Evolutionary conservation across 2,329 filamentous ascomycete genomes (phyloP), one percentile per base, ranked within the genome.

Genomic region (Fonsecaea pugnacius): DNA sequence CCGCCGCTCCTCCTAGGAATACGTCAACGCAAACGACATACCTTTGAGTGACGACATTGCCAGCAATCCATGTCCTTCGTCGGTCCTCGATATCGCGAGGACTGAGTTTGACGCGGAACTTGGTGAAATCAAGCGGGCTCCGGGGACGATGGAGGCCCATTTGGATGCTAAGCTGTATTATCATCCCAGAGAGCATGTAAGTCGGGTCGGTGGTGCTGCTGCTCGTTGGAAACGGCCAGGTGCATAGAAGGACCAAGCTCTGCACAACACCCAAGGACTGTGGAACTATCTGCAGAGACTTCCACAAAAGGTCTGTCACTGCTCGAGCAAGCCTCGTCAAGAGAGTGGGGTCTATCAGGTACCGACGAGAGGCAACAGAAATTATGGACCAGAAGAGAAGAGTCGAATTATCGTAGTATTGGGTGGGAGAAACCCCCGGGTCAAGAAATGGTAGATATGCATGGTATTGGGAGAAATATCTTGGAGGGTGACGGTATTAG

Each of bases 381-480:
- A 89, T 79, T 55, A 89, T 85, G 33, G 85, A 85, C 87, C 87
- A 89, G 74, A 88, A 88, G 8, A 89, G 79, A 3, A 89, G 76
- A 18, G 83, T 84, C 52, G 84, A 86, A 30, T 82, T 76, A 18
- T 79, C 79, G 67, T 84, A 84, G 72, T 85, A 87, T 52, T 84
- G 80, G 32, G 87, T 82, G 2, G 85, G 82, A 10, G 78, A 74
- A 63, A 80, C 78, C 9, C 79, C 73, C 46, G 78, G 78, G 65
- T 87, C 85, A 35, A 89, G 79, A 67, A 89, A 83, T 1, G 86
- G 86, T 33, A 89, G 77, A 68, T 87, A 89, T 0, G 83, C 83
- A 71, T 89, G 86, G 73, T 88, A 89, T 58, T 80, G 80, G 7
- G 80, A 80, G 75, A 88, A 89, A 74, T 85, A 89, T 38, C 63